Conservation (phyloP, 805 yeast species). For the Kluyveromyces aestuarii region DNA sequence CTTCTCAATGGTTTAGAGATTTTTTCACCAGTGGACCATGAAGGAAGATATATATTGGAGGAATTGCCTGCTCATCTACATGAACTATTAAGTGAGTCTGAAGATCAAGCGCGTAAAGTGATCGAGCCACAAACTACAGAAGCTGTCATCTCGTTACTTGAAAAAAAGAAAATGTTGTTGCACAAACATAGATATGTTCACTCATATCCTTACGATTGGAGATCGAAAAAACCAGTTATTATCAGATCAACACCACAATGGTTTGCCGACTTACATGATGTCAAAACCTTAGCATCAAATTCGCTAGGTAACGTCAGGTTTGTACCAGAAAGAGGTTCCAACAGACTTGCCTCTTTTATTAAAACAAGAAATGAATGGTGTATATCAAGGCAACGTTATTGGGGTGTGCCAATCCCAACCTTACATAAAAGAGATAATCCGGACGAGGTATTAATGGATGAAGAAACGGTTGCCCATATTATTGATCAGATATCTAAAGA, state of each 20-base stretch:
- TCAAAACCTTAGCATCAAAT: slow-evolving; percentile 52
- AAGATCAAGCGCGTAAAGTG: slow-evolving; percentile 43
- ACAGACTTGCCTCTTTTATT: slow-evolving; percentile 64
- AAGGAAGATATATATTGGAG: slow-evolving; percentile 55
- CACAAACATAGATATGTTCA: slow-evolving; percentile 51
- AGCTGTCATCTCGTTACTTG: slow-evolving; percentile 36
- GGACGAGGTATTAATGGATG: slow-evolving; percentile 55
- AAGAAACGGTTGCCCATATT: slow-evolving; percentile 46
- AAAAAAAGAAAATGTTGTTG: slow-evolving; percentile 35
- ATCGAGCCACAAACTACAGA: slow-evolving; percentile 45
- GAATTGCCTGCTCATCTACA: slow-evolving; percentile 27
- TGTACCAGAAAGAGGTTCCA: slow-evolving; percentile 62
- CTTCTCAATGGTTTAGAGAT: slow-evolving; percentile 45
- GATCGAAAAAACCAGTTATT: slow-evolving; percentile 90
- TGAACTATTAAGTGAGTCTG: slow-evolving; percentile 8
- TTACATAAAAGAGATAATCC: slow-evolving; percentile 47
- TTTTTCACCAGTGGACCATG: slow-evolving; percentile 69
- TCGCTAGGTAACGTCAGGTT: slow-evolving; percentile 60
- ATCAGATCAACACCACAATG: slow-evolving; percentile 95
- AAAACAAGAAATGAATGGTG: slow-evolving; percentile 90
- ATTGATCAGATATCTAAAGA: slow-evolving; percentile 43
- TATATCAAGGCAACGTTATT: slow-evolving; percentile 86
- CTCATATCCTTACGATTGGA: slow-evolving; percentile 95
- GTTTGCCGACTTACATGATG: slow-evolving; percentile 78
- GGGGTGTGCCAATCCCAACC: slow-evolving; percentile 99